phyloP scores from a whole-genome alignment of 352 stramenopile genomes.

The Phytopythium ostracodes region DNA sequence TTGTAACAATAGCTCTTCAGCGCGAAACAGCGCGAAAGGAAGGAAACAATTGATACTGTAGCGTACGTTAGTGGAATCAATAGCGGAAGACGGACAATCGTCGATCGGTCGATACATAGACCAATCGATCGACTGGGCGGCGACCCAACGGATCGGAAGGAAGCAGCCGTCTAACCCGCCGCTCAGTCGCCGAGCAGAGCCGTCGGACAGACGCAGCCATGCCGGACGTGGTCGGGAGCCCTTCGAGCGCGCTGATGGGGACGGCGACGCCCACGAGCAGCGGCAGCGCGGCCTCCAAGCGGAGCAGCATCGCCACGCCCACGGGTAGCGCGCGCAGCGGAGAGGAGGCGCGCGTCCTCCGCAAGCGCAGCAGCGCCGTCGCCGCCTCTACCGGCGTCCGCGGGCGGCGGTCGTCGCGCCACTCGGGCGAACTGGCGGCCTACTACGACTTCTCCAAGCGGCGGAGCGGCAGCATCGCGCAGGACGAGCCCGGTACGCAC shows the following conservation, averaged over 20 bases:
- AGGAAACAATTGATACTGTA: background rate
- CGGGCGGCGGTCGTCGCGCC: constrained; percentile 15
- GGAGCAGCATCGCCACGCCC: constrained; percentile 9
- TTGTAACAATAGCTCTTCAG: background rate
- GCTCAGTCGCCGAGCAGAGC: background rate
- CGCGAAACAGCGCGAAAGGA: background rate
- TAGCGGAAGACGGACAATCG: background rate
- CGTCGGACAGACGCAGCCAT: background rate
- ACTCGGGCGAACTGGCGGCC: constrained; percentile 42
- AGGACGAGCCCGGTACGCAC: constrained; percentile 27
- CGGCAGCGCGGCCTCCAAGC: too few relatives aligned
- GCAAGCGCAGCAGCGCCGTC: background rate
- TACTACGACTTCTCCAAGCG: constrained; percentile 65
- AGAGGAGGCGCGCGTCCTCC: constrained; percentile 5
- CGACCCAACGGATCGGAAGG: background rate
- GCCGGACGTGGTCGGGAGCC: background rate
- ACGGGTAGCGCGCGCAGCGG: constrained; percentile 1
- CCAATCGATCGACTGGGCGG: background rate
- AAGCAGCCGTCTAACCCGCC: too few relatives aligned
- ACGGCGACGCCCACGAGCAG: constrained; percentile 11
- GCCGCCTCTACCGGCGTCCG: constrained; percentile 8
- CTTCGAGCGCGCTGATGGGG: background rate
- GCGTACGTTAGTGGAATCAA: background rate
- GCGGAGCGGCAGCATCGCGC: constrained; percentile 30
- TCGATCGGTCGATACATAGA: background rate